Conservation (phyloP, 495 filamentous ascomycete species). For the Hypoxylon lienhwacheense region DNA sequence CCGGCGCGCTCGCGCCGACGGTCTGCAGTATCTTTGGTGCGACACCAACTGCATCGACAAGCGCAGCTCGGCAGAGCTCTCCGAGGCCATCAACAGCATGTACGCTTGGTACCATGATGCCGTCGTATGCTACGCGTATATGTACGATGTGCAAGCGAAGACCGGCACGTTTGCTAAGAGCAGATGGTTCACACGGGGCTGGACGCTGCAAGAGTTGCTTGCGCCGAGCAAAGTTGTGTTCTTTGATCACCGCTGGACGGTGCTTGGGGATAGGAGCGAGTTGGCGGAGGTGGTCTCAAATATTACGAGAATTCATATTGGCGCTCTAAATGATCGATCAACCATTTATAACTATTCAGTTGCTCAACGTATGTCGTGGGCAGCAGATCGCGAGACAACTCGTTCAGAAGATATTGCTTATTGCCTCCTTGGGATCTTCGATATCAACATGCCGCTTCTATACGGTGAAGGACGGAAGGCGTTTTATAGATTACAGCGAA, state of each 20-base stretch:
- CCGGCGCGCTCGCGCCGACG: conserved; percentile 14
- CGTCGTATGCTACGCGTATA: conserved; percentile 43
- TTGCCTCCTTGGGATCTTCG: conserved; percentile 43
- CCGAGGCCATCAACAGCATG: conserved; percentile 49
- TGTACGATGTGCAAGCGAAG: conserved; percentile 35
- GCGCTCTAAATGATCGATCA: conserved; percentile 18
- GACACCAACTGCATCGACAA: conserved; percentile 52
- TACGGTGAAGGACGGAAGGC: conserved; percentile 44
- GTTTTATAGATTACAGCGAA: conserved; percentile 38
- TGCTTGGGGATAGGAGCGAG: conserved; percentile 29
- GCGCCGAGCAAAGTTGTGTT: conserved; percentile 43
- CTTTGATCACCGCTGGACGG: conserved; percentile 38
- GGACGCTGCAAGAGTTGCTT: conserved; percentile 51
- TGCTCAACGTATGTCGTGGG: conserved; percentile 46
- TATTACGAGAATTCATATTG: conserved; percentile 37
- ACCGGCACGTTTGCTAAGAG: conserved; percentile 35
- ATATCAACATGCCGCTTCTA: conserved; percentile 42
- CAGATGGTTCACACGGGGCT: conserved; percentile 49
- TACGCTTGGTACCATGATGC: conserved; percentile 43
- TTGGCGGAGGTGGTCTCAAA: conserved; percentile 23
- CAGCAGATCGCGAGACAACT: conserved; percentile 33
- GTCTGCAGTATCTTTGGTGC: conserved; percentile 40
- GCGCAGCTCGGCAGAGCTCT: conserved; percentile 44
- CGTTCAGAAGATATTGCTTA: conserved; percentile 43
- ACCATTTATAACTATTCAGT: conserved; percentile 30